These are phyloP conservation scores for Nannochloris sp. DNA, from an alignment of 139 green algal species.

Conservation along the genomic window DNA sequence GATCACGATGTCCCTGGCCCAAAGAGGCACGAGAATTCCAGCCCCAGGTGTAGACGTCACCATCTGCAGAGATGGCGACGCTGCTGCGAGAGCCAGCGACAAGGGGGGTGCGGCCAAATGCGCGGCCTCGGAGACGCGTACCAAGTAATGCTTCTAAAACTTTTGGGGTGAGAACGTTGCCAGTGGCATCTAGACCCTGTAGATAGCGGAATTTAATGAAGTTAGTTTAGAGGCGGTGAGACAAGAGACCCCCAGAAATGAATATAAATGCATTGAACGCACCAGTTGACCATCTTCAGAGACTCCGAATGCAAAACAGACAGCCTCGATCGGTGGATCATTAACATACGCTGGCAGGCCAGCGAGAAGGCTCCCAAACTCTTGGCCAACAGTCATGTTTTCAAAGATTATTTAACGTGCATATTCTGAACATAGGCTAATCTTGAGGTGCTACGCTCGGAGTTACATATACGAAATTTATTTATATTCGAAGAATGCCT, in stretches of 20 bases:
- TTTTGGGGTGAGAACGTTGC: constrained; percentile 41
- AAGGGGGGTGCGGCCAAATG: constrained; percentile 26
- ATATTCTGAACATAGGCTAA: too few relatives aligned
- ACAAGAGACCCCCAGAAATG: not conserved
- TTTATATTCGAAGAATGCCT: too few relatives aligned
- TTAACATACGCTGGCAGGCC: constrained; percentile 26
- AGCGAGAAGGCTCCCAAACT: not conserved
- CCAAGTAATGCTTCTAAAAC: constrained; percentile 71
- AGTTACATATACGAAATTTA: too few relatives aligned
- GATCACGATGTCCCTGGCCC: constrained; percentile 59
- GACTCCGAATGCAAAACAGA: constrained; percentile 80
- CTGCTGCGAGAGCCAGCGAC: constrained; percentile 57
- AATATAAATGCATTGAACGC: constrained; percentile 5
- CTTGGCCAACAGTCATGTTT: not conserved
- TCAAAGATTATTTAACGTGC: too few relatives aligned
- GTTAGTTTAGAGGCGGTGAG: not conserved
- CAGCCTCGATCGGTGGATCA: constrained; percentile 68
- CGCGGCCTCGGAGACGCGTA: constrained; percentile 46
- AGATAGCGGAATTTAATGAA: not conserved
- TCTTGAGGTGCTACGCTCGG: too few relatives aligned
- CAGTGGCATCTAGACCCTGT: constrained; percentile 28
- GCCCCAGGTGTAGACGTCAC: constrained; percentile 64
- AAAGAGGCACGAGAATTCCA: constrained; percentile 83
- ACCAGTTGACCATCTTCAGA: constrained; percentile 80
- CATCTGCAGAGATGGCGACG: constrained; percentile 62